These are phyloP conservation scores for Monilinia fructicola DNA, from an alignment of 2,329 filamentous ascomycete species.

Conservation along the genomic window DNA sequence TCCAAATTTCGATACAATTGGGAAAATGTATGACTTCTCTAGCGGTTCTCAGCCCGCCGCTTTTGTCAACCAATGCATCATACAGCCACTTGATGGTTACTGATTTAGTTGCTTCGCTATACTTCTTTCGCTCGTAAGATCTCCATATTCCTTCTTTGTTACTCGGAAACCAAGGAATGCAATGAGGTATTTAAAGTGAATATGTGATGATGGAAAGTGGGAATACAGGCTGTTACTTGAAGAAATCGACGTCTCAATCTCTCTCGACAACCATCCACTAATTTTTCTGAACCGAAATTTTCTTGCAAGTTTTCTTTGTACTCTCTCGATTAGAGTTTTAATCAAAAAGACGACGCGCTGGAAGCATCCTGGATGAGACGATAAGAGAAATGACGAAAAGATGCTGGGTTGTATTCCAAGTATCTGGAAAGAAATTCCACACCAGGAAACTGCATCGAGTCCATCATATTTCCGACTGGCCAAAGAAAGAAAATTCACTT, in stretches of 20 bases:
- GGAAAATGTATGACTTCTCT: too few relatives aligned
- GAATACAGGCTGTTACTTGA: neutral
- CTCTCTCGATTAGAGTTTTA: rapidly evolving
- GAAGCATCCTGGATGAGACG: neutral
- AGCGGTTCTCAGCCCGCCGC: too few relatives aligned
- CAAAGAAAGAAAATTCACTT: neutral
- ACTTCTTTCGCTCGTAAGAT: too few relatives aligned
- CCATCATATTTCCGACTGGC: neutral
- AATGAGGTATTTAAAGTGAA: neutral
- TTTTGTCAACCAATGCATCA: too few relatives aligned
- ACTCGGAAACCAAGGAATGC: too few relatives aligned
- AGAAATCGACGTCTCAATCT: neutral
- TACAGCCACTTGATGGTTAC: too few relatives aligned
- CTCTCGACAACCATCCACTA: neutral
- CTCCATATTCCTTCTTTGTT: too few relatives aligned
- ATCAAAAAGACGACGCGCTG: neutral
- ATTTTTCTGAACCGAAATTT: neutral
- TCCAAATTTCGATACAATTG: too few relatives aligned
- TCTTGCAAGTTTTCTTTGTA: neutral
- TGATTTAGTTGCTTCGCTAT: too few relatives aligned
- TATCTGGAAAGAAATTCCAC: neutral
- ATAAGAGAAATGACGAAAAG: neutral
- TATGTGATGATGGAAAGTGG: neutral
- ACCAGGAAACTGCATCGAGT: neutral
- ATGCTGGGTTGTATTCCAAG: neutral